A percentile compares a stretch with the other conserved stretches of the same genome.
phyloP scores from a whole-genome alignment of 2,329 filamentous ascomycete species.

The Aaosphaeria pasadenensis region DNA sequence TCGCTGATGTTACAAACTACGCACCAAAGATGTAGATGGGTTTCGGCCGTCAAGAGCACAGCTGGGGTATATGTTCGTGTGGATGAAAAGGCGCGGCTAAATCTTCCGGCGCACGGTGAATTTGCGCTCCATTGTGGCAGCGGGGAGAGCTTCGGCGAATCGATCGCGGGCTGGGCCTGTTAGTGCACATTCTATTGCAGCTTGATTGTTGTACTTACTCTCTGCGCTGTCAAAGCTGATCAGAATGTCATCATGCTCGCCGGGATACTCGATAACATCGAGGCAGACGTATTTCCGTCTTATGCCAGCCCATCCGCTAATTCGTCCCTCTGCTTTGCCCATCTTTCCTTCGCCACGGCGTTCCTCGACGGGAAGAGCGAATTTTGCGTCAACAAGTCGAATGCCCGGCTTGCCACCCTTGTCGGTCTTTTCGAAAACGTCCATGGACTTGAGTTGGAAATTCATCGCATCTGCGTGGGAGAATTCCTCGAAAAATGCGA shows the following conservation, averaged over 20 bases:
- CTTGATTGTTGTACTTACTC: constrained; percentile 53
- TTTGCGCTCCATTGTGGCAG: constrained; percentile 38
- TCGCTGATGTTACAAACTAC: too few relatives aligned
- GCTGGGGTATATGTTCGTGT: too few relatives aligned
- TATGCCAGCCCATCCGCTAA: constrained; percentile 50
- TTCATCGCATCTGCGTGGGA: constrained; percentile 85
- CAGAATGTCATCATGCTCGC: constrained; percentile 88
- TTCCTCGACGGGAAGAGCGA: constrained; percentile 67
- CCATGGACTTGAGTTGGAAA: constrained; percentile 79
- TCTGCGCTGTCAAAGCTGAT: constrained; percentile 78
- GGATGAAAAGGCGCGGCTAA: constrained; percentile 5
- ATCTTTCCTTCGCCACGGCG: constrained; percentile 49
- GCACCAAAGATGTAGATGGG: too few relatives aligned
- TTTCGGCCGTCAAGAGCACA: too few relatives aligned
- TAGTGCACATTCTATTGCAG: too few relatives aligned
- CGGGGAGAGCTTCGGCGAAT: constrained; percentile 46
- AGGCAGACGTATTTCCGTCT: constrained; percentile 77
- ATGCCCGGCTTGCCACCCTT: constrained; percentile 62
- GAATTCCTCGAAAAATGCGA: constrained; percentile 88
- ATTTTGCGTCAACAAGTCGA: constrained; percentile 86
- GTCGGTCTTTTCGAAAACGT: constrained; percentile 67
- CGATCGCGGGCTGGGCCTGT: constrained; percentile 40
- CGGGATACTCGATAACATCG: constrained; percentile 83
- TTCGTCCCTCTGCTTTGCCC: constrained; percentile 47
- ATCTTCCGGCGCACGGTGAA: constrained; percentile 45